Conservation (phyloP, 1,284 basidiomycete genomes). For the Flammula alnicola region DNA sequence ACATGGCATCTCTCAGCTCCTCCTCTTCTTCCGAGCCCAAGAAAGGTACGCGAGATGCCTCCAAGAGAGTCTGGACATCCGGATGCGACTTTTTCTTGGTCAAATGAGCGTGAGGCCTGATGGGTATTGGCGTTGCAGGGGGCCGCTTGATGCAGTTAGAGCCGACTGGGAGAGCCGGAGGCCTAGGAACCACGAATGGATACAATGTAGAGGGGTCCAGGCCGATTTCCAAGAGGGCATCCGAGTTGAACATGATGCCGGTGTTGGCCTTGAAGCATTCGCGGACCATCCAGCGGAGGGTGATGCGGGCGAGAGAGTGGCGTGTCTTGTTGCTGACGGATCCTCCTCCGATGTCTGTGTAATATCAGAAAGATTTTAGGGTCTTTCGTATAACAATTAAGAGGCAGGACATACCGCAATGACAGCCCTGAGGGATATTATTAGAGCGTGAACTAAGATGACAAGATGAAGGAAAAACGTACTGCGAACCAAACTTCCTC, state of each 20-base stretch:
- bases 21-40: slow-evolving; percentile 39
- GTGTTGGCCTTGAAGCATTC: slow-evolving; percentile 57
- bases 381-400: neutral
- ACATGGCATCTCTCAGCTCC: slow-evolving; percentile 37
- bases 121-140: slow-evolving; percentile 30
- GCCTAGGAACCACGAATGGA: slow-evolving; percentile 33
- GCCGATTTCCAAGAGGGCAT: slow-evolving; percentile 44
- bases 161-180: slow-evolving; percentile 26
- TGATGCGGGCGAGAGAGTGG: slow-evolving; percentile 60
- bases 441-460: neutral
- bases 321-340: slow-evolving; percentile 55
- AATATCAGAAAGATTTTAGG: neutral
- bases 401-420: slow-evolving; percentile 36
- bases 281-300: slow-evolving; percentile 71
- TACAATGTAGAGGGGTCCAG: slow-evolving; percentile 39
- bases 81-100: slow-evolving; percentile 23
- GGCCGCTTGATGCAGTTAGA: slow-evolving; percentile 23
- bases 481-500: slow-evolving; percentile 63
- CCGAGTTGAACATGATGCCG: slow-evolving; percentile 47
- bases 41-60: slow-evolving; percentile 17
- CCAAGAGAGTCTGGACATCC: slow-evolving; percentile 16
- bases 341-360: slow-evolving; percentile 57
- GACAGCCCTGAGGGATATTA: slow-evolving; percentile 34
- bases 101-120: slow-evolving; percentile 21
- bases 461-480: slow-evolving; percentile 15